Evolutionary conservation across 805 yeast genomes (phyloP).

Genomic region (Metschnikowia lochheadii): DNA sequence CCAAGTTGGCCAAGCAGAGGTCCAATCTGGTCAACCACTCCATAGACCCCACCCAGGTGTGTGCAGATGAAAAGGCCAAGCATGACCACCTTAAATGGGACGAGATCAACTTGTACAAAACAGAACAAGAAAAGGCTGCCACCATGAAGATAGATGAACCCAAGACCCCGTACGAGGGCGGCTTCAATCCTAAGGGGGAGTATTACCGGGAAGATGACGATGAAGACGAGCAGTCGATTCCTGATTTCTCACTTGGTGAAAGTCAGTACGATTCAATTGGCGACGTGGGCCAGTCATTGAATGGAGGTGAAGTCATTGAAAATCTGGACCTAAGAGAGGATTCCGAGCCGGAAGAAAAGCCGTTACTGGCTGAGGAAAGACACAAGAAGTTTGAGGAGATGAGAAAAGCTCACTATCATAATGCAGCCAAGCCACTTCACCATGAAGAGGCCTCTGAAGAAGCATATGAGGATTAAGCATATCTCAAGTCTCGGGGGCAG

Average conservation of each 20-base stretch:
- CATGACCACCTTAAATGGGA: slow-evolving; percentile 72
- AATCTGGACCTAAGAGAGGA: slow-evolving; percentile 23
- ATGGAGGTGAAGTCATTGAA: slow-evolving; percentile 40
- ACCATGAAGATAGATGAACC: slow-evolving; percentile 91
- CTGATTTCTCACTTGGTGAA: slow-evolving; percentile 55
- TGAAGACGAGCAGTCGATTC: slow-evolving; percentile 42
- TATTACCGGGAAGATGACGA: slow-evolving; percentile 71
- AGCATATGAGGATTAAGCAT: background rate
- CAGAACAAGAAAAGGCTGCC: slow-evolving; percentile 69
- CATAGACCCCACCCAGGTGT: slow-evolving; percentile 9
- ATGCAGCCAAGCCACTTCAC: slow-evolving; percentile 46
- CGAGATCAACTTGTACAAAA: slow-evolving; percentile 64
- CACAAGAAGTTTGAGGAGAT: slow-evolving; percentile 69
- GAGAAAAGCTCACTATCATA: slow-evolving; percentile 76
- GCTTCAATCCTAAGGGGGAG: slow-evolving; percentile 77
- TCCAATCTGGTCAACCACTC: slow-evolving; percentile 15
- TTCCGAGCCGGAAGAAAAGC: slow-evolving; percentile 32
- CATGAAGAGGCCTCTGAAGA: slow-evolving; percentile 16
- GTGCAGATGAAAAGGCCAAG: slow-evolving; percentile 2
- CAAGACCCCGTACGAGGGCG: slow-evolving; percentile 92
- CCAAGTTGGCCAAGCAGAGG: slow-evolving; percentile 39
- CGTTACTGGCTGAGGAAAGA: slow-evolving; percentile 51
- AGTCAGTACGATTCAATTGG: slow-evolving; percentile 42
- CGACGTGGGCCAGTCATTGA: slow-evolving; percentile 23
- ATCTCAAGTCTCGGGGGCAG: no score